phyloP scores from a whole-genome alignment of 768 basidiomycete species.

The Leccinum fibrillosum region DNA sequence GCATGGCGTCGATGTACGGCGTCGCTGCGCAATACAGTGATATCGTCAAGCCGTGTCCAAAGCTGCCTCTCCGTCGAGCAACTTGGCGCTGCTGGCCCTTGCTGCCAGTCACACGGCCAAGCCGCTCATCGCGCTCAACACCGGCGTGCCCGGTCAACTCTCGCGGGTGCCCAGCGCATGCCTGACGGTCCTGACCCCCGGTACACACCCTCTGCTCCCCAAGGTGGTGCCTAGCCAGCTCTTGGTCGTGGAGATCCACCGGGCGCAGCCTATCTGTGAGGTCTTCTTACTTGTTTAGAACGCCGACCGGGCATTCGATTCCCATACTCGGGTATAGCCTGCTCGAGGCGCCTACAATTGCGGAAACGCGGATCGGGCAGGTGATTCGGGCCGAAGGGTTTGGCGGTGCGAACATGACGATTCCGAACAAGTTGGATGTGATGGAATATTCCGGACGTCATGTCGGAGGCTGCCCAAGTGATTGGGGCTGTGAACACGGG shows the following conservation, averaged over 20 bases:
- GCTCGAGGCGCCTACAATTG: too few species aligned
- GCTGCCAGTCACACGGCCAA: constrained; percentile 56
- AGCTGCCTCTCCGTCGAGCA: constrained; percentile 71
- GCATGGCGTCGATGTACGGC: constrained; percentile 67
- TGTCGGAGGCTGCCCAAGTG: too few species aligned
- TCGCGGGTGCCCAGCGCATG: constrained; percentile 84
- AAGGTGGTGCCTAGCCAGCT: constrained; percentile 93
- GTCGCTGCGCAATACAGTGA: constrained; percentile 71
- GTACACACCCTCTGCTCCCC: constrained; percentile 87
- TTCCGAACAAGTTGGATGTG: too few species aligned
- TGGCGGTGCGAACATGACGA: too few species aligned
- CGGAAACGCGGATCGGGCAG: too few species aligned
- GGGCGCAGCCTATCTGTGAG: constrained; percentile 71
- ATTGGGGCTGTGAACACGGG: too few species aligned
- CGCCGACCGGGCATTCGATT: constrained; percentile 82
- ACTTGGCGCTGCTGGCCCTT: constrained; percentile 75
- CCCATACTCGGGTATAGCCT: too few species aligned
- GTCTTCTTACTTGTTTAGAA: constrained; percentile 90
- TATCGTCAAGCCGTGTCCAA: constrained; percentile 88
- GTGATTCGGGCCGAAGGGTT: too few species aligned
- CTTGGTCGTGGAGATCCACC: constrained; percentile 82
- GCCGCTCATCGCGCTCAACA: constrained; percentile 93
- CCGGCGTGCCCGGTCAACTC: constrained; percentile 86
- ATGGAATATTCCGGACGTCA: too few species aligned
- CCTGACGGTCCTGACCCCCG: constrained; percentile 59